Base-by-base conservation (phyloP, 352 stramenopile species). In the Elongisporangium senticosum region DNA sequence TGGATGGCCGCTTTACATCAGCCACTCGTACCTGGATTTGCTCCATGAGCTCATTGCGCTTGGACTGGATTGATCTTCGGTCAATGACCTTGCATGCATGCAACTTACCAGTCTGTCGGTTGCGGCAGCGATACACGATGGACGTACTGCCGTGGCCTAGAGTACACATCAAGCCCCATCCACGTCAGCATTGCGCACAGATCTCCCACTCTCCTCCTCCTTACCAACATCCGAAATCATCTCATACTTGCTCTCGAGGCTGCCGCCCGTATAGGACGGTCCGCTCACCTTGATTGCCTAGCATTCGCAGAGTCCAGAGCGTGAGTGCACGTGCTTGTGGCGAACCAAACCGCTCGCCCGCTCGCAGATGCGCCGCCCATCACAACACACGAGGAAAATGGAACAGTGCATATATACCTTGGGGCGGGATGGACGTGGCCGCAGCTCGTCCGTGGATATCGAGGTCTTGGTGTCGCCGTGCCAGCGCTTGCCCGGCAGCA, bases 31-130 rank as follows among this genome's bases (percentile, higher is more conserved):
- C 85, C 75, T 93, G 83, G 58, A 97, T 95, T 62, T 96, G 87
- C 59, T 93, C 76, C 72, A 96, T 77, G 26, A 93, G 57, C 52
- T 93, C 83, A 51, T 90, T 91, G 54, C 83, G 75, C 51, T 90
- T 83, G 37, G 72, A 64, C 54, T 87, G 74, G 11, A 97, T 68
- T 7, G 75, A 72, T 10, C 85, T 71, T 20, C 87, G 86, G 55
- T 96, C 83, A 56, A 97, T 96, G 63, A 96, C 84, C 63, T 97
- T 97, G 67, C 86, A 96, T 26, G 86, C 86, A 19, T 74, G 74
- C 15, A 82, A 48, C 14, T 58, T 71, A 17, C 79, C 83, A 2
- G 71, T 79, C 49, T 74, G 72, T 54, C 76, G 74, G n/a, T 90
- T 74, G 20, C 77, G 67, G 59, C 86, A 96, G 49, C 86, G 80